These are phyloP conservation scores for Penicillium nucicola DNA, from an alignment of 495 filamentous ascomycete genomes.

Conservation along the genomic window DNA sequence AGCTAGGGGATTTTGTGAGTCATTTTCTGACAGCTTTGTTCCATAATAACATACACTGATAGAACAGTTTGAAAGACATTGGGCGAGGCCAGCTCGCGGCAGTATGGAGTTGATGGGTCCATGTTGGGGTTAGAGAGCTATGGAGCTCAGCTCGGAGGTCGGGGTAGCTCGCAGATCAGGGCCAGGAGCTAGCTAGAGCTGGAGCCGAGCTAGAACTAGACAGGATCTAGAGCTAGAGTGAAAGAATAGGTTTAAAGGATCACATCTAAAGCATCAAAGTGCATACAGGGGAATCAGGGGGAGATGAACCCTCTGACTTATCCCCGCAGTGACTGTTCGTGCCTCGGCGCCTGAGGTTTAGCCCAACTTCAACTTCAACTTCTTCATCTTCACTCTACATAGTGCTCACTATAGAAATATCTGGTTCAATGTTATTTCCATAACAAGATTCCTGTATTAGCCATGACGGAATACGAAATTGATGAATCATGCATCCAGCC, in stretches of 20 bases:
- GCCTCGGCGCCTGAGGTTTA: background rate
- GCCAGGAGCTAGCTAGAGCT: background rate
- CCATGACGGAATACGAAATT: background rate
- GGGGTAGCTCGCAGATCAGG: background rate
- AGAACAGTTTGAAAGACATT: conserved; percentile 59
- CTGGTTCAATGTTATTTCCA: no score
- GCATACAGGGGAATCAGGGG: no score
- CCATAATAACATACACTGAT: conserved; percentile 48
- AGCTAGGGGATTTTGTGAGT: conserved; percentile 39
- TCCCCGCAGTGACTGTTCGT: background rate
- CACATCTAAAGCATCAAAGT: no score
- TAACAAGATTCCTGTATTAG: background rate
- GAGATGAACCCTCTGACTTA: no score
- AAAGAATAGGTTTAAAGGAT: background rate
- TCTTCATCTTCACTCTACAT: no score
- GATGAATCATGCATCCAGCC: conserved; percentile 29
- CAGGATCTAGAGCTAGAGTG: background rate
- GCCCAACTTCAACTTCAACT: no score
- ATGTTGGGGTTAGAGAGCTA: conserved; percentile 13
- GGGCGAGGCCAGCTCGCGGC: conserved; percentile 41
- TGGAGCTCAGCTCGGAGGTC: background rate
- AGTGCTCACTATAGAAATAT: no score
- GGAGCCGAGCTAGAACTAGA: background rate
- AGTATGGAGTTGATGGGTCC: conserved; percentile 28
- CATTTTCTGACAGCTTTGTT: background rate